These are phyloP conservation scores for Saururus chinensis DNA, from an alignment of 164 flowering plant genomes.

Conservation along the genomic window DNA sequence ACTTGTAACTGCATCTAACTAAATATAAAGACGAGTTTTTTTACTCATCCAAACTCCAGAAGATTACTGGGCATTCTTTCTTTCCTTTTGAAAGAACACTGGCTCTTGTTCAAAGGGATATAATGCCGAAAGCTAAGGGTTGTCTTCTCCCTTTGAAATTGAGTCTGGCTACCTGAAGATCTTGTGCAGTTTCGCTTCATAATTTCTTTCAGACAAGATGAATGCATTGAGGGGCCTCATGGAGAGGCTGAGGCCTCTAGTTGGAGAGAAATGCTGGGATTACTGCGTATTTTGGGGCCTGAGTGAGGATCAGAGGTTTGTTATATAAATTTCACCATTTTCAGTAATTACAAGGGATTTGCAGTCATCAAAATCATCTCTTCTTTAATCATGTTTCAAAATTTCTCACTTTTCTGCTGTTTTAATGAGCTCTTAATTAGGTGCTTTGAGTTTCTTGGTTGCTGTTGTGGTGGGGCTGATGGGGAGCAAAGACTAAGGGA, in stretches of 20 bases:
- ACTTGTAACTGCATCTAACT: conserved; percentile 2
- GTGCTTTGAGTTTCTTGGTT: conserved; percentile 57
- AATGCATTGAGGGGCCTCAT: conserved; percentile 25
- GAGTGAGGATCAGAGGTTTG: conserved; percentile 62
- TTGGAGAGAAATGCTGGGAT: conserved; percentile 60
- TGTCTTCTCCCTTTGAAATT: neutral
- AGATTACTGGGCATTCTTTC: neutral
- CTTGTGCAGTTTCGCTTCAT: no score
- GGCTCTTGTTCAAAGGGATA: neutral
- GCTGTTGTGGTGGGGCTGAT: conserved; percentile 69
- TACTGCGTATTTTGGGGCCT: conserved; percentile 74
- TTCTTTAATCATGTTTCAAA: no score
- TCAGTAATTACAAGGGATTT: no score
- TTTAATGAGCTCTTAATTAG: conserved; percentile 15
- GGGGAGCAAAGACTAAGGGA: conserved; percentile 25
- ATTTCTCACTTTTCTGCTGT: neutral
- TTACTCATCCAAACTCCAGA: neutral
- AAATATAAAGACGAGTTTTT: neutral
- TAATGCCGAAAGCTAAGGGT: neutral
- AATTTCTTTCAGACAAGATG: conserved; percentile 2
- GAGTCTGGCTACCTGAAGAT: no score
- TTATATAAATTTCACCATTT: neutral
- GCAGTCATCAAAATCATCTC: no score
- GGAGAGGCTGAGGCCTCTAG: conserved; percentile 59
- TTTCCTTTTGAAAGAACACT: neutral